These are phyloP conservation scores for Prinsepia uniflora DNA, from an alignment of 306 rosid genomes.

Conservation along the genomic window DNA sequence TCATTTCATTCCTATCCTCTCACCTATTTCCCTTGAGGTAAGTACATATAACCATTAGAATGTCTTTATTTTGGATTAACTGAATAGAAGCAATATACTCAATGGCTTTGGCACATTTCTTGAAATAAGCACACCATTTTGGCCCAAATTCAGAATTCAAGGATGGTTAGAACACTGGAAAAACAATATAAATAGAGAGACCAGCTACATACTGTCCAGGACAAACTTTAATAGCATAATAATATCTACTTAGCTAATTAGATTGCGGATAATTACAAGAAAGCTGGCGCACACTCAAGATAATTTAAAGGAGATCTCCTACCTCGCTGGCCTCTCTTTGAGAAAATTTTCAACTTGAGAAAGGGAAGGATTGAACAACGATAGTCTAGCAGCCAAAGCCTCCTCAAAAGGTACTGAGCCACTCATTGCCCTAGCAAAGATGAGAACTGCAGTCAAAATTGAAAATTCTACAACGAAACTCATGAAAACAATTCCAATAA, in stretches of 20 bases:
- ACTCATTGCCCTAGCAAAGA: slow-evolving; percentile 76
- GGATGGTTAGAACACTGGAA: neutral
- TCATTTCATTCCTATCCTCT: neutral
- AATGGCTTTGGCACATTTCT: neutral
- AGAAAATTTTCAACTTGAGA: slow-evolving; percentile 83
- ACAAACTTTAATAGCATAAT: neutral
- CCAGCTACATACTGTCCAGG: neutral
- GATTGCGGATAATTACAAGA: neutral
- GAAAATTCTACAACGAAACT: slow-evolving; percentile 13
- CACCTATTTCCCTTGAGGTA: neutral
- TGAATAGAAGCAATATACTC: neutral
- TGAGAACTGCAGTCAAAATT: slow-evolving; percentile 24
- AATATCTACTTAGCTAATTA: neutral
- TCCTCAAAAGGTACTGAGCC: slow-evolving; percentile 96
- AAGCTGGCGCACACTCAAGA: neutral
- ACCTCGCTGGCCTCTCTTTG: slow-evolving; percentile 74
- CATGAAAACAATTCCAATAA: slow-evolving; percentile 4
- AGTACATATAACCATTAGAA: neutral
- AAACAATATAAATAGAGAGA: neutral
- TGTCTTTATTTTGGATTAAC: neutral
- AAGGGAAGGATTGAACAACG: slow-evolving; percentile 77
- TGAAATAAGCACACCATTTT: neutral
- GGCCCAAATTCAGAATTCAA: neutral
- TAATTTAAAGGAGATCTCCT: neutral
- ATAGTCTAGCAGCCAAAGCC: slow-evolving; percentile 87